Evolutionary conservation across 768 basidiomycete genomes (phyloP).

Genomic region (Baorangia bicolor): DNA sequence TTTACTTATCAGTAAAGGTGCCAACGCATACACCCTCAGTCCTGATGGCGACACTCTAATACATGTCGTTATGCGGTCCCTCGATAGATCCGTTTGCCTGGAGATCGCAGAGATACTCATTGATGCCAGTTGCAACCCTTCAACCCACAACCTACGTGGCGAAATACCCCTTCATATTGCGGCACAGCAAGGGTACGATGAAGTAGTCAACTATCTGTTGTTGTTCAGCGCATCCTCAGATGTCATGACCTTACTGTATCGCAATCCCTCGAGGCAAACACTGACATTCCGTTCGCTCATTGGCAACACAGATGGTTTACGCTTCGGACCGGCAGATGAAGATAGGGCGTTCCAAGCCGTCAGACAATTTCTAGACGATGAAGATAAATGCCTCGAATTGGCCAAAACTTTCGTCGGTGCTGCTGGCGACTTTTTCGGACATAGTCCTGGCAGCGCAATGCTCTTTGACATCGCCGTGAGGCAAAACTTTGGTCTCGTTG

Average conservation of each 20-base stretch:
- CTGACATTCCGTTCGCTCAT: too few species aligned
- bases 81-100: too few species aligned
- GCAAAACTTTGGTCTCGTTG: neutral
- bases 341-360: too few species aligned
- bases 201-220: neutral
- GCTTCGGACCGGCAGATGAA: too few species aligned
- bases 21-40: neutral
- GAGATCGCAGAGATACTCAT: neutral
- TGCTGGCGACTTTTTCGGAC: neutral
- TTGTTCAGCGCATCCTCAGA: neutral
- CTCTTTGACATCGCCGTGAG: neutral
- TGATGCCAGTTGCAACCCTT: neutral
- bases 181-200: neutral
- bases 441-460: neutral
- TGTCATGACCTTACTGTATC: neutral
- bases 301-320: too few species aligned
- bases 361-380: too few species aligned
- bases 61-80: too few species aligned
- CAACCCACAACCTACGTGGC: neutral
- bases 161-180: neutral
- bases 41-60: too few species aligned
- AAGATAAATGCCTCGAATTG: neutral
- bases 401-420: neutral
- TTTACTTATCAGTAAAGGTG: slow-evolving; percentile 1
- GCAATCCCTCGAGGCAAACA: too few species aligned